Evolutionary conservation across 2,329 filamentous ascomycete genomes (phyloP).

Genomic region (Leptographium flavum): DNA sequence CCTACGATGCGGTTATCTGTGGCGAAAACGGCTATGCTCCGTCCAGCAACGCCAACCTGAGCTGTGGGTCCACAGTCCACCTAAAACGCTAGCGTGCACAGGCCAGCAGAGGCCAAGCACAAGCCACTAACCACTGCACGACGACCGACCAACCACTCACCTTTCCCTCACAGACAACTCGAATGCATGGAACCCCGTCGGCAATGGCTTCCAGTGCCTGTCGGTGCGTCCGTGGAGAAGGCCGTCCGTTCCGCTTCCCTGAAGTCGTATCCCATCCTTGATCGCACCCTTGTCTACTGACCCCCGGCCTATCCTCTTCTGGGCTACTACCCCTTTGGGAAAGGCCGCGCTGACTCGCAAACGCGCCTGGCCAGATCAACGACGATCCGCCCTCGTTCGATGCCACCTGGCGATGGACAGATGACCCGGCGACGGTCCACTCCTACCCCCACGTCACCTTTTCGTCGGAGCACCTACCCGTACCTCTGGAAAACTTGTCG

Average conservation of each 20-base stretch:
- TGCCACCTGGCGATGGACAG: constrained; percentile 1
- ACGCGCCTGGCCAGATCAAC: constrained; percentile 1
- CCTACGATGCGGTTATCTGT: constrained; percentile 1
- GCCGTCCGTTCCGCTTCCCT: not conserved
- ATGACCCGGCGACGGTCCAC: not conserved
- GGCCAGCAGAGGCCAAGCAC: too few species aligned
- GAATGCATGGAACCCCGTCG: constrained; percentile 1
- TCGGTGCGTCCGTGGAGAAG: too few species aligned
- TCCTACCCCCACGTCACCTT: constrained; percentile 3
- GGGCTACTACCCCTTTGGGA: not conserved
- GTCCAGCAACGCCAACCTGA: not conserved
- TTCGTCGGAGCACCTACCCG: not conserved
- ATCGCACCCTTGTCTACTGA: not conserved
- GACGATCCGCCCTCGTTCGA: not conserved
- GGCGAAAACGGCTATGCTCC: not conserved
- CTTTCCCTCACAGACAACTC: not conserved
- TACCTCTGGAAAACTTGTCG: not conserved
- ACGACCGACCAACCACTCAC: not conserved
- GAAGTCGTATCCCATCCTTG: not conserved
- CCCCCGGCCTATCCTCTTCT: too few species aligned
- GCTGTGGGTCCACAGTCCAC: not conserved
- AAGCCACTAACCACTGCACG: not conserved
- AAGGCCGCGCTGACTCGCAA: not conserved
- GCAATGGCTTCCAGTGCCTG: constrained; percentile 2
- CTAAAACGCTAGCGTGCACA: too few species aligned